Evolutionary conservation across 495 filamentous ascomycete genomes (phyloP).

Genomic region (Penicillium pulvis): DNA sequence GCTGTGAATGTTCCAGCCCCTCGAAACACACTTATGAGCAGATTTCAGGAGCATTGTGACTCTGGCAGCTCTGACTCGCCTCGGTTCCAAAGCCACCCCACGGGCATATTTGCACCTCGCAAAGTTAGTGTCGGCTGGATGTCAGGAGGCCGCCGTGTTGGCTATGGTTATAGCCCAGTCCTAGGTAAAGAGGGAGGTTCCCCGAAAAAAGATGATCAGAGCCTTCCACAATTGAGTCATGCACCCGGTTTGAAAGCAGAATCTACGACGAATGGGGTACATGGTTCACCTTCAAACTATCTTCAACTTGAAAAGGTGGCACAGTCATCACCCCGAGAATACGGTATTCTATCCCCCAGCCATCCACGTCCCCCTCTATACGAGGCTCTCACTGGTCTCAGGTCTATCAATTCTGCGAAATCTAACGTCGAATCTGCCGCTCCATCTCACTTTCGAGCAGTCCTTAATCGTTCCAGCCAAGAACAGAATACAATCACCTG

Average conservation of each 20-base stretch:
- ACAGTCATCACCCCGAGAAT: neutral
- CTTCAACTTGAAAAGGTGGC: neutral
- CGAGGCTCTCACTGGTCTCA: slow-evolving; percentile 1
- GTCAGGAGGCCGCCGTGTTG: slow-evolving; percentile 45
- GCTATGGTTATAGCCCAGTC: slow-evolving; percentile 46
- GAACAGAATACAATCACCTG: neutral
- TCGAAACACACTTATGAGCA: slow-evolving; percentile 17
- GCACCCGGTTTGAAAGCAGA: neutral
- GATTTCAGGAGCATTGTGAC: slow-evolving; percentile 37
- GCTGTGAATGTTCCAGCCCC: neutral
- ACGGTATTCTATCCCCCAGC: neutral
- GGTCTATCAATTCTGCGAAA: neutral
- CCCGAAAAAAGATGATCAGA: neutral
- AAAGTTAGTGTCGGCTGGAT: slow-evolving; percentile 50
- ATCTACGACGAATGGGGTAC: neutral
- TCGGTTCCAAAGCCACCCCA: slow-evolving; percentile 6
- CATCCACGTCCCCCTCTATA: neutral
- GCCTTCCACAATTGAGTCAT: neutral
- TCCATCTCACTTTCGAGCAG: slow-evolving; percentile 10
- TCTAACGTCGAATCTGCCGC: slow-evolving; percentile 2
- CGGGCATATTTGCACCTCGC: slow-evolving; percentile 22
- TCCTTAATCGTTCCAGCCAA: slow-evolving; percentile 10
- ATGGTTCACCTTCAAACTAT: neutral
- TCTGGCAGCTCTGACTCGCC: slow-evolving; percentile 9
- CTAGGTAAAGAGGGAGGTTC: slow-evolving; percentile 21